Base-by-base conservation (phyloP, 2,329 filamentous ascomycete genomes). In the Karstenula rhodostoma region DNA sequence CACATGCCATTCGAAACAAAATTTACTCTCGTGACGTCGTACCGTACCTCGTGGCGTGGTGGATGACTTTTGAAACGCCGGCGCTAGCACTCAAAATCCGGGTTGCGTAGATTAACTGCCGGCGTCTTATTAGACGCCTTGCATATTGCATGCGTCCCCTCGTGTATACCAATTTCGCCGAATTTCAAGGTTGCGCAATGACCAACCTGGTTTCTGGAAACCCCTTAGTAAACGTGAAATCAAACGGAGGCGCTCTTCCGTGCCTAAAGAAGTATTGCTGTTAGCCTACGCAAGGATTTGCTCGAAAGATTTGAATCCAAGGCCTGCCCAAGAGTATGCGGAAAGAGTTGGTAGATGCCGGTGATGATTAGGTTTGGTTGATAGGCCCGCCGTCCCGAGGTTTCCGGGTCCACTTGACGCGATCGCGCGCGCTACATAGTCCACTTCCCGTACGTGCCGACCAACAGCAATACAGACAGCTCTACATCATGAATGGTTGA, bases 121-220 rank as follows among this genome's bases (percentile, higher is more conserved):
- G 44, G 32, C 57, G 43, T 32, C 37, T 19, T 51, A 59, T 19
- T 51, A 59, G 46, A 25, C 44, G 58, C 55, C 12, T 27, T 58
- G 59, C 53, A 67, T 52, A 62, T 63, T 60, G 56, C 32, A 22
- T 42, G 49, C 60, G 68, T 64, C 67, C 68, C 67, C 51, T 22
- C 27, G 48, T 59, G 56, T 54, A 35, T 42, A 42, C 15, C 19
- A 46, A 40, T 57, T 40, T 52, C 33, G 32, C 32, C 15, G 25
- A 51, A 50, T 23, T 17, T 25, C 51, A 49, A 48, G 46, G 62
- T 50, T 63, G 60, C 51, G 56, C 53, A 22, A 50, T 35, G 51
- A 51, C 60, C 56, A 61, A 63, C 59, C 63, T 51, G 50, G 60
- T 57, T 60, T 59, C 58, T 35, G 60, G 57, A 47, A 33, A n/a